phyloP scores from a whole-genome alignment of 2,329 filamentous ascomycete genomes.

The Clonostachys rhizophaga region DNA sequence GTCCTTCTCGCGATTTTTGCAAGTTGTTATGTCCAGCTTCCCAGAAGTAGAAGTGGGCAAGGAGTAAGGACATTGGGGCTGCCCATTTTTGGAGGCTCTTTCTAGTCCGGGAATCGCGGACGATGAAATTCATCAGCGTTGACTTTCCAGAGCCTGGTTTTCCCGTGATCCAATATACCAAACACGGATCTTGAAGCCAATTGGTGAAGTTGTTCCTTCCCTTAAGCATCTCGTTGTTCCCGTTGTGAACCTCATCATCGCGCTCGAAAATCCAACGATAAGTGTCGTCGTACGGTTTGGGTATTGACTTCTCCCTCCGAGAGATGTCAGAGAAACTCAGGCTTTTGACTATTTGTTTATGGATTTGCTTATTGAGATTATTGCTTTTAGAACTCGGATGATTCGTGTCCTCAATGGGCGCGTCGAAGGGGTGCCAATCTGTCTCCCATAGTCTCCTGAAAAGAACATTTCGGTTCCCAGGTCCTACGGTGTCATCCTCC shows the following conservation, averaged over 20 bases:
- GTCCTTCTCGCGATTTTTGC: slow-evolving; percentile 32
- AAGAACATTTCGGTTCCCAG: neutral
- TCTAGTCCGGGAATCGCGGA: slow-evolving; percentile 14
- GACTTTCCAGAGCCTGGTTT: slow-evolving; percentile 39
- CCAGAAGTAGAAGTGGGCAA: slow-evolving; percentile 34
- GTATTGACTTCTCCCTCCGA: slow-evolving; percentile 3
- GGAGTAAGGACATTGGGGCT: slow-evolving; percentile 11
- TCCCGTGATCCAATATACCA: slow-evolving; percentile 30
- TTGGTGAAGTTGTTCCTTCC: slow-evolving; percentile 9
- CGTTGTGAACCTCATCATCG: neutral
- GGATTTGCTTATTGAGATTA: too few species aligned
- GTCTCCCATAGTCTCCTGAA: neutral
- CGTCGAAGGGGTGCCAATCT: neutral
- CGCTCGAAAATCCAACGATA: slow-evolving; percentile 4
- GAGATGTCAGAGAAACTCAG: neutral
- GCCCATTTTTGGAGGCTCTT: slow-evolving; percentile 26
- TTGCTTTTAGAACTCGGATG: neutral
- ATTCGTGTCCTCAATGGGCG: neutral
- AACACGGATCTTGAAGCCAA: slow-evolving; percentile 1
- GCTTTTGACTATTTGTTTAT: neutral
- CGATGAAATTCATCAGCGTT: slow-evolving; percentile 35
- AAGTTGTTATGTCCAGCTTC: slow-evolving; percentile 23
- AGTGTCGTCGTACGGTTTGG: slow-evolving; percentile 2
- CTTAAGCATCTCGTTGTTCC: slow-evolving; percentile 6
- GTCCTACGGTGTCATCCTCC: neutral